These are phyloP conservation scores for Nicotiana otophora DNA, from an alignment of 257 asterid species.

Conservation along the genomic window DNA sequence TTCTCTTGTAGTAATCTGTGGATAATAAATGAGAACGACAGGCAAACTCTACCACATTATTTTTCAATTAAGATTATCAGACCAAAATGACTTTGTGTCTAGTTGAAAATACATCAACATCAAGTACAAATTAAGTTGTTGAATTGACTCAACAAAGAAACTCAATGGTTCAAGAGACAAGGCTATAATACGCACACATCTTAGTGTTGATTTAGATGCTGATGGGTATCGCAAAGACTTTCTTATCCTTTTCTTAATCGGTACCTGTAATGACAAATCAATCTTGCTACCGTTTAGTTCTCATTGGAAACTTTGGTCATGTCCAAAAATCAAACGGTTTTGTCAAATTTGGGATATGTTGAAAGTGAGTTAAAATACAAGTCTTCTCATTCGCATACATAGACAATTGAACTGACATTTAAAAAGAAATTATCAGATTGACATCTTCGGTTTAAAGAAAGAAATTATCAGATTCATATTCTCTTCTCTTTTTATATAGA, in stretches of 20 bases:
- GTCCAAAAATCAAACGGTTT: background rate
- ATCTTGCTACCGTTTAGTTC: background rate
- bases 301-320: background rate
- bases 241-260: background rate
- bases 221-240: background rate
- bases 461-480: background rate
- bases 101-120: background rate
- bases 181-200: background rate
- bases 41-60: background rate
- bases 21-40: background rate
- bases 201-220: background rate
- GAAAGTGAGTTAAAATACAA: background rate
- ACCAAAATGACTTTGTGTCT: background rate
- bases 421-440: background rate
- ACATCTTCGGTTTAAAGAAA: background rate
- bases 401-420: background rate
- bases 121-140: background rate
- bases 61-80: background rate
- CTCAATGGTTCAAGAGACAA: background rate
- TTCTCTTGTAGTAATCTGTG: background rate
- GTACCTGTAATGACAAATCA: background rate
- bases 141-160: background rate
- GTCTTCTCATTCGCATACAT: background rate
- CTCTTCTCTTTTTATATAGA: background rate
- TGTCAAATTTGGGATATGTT: background rate